phyloP scores from a whole-genome alignment of 179 eudicot species.

The Spergularia azorica region DNA sequence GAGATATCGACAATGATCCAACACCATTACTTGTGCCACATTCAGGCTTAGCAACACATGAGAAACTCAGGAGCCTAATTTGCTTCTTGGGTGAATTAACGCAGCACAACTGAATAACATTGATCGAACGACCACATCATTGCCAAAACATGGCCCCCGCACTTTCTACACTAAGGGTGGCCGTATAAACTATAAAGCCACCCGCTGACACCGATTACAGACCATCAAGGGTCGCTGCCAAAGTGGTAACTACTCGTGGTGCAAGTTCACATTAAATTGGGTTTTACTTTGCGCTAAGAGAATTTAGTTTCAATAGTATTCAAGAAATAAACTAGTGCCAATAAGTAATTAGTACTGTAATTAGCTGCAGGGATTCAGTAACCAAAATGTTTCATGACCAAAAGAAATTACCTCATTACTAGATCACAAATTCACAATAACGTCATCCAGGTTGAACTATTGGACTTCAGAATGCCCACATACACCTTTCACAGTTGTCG shows the following conservation, averaged over 20 bases:
- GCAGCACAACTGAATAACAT: not conserved
- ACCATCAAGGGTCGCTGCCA: too few relatives aligned
- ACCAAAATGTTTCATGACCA: too few relatives aligned
- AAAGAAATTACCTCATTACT: too few relatives aligned
- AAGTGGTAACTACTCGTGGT: too few relatives aligned
- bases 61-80: constrained; percentile 8
- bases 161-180: not conserved
- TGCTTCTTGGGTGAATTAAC: not conserved
- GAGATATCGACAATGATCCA: not conserved
- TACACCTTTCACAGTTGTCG: not conserved
- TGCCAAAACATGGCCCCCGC: not conserved
- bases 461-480: not conserved
- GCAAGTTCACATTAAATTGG: too few relatives aligned
- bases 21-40: not conserved
- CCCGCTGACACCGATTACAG: too few relatives aligned
- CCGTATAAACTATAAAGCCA: too few relatives aligned
- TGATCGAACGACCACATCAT: not conserved
- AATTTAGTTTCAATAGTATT: too few relatives aligned
- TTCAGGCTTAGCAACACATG: not conserved
- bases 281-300: too few relatives aligned
- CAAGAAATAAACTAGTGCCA: too few relatives aligned
- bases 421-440: not conserved
- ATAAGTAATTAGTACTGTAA: too few relatives aligned
- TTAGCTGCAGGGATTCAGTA: too few relatives aligned
- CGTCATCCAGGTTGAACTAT: not conserved